These are phyloP conservation scores for Pseudoturritis turrita DNA, from an alignment of 345 rosid genomes.

Conservation along the genomic window DNA sequence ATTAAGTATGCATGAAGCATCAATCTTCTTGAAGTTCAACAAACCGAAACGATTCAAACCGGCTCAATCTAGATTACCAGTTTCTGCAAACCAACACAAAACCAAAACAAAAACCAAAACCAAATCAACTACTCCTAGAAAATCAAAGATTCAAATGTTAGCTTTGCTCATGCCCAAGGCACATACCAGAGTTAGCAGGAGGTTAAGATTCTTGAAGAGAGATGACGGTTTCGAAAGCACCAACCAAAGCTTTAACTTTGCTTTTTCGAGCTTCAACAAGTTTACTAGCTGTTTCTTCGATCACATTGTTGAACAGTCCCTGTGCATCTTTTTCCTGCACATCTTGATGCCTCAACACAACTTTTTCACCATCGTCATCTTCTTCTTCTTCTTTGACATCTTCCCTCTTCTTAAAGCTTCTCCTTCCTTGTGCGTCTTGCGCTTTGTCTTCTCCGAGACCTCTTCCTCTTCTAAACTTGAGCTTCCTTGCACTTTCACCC, in stretches of 20 bases:
- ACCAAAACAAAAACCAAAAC: constrained; percentile 2
- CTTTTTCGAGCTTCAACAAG: constrained; percentile 78
- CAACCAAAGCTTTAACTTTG: constrained; percentile 95
- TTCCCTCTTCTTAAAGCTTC: constrained; percentile 55
- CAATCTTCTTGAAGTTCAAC: constrained; percentile 19
- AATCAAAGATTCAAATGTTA: neutral
- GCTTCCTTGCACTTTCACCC: constrained; percentile 56
- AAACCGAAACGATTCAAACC: constrained; percentile 1
- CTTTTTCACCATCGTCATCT: constrained; percentile 37
- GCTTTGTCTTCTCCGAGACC: constrained; percentile 38
- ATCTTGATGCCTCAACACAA: constrained; percentile 79
- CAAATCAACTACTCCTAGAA: neutral
- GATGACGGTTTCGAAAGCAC: constrained; percentile 93
- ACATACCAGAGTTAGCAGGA: constrained; percentile 11
- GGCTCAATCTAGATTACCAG: neutral
- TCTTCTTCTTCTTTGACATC: constrained; percentile 26
- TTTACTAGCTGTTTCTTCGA: constrained; percentile 90
- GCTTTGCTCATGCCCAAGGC: neutral
- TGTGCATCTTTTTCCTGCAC: constrained; percentile 63
- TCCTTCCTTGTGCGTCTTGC: constrained; percentile 35
- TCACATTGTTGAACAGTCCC: constrained; percentile 75
- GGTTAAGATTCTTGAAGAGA: constrained; percentile 71
- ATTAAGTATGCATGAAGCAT: constrained; percentile 2
- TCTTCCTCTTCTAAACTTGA: constrained; percentile 65
- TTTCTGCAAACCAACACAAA: constrained; percentile 24